Conservation (phyloP, 257 asterid genomes). For the Petunia secreta region DNA sequence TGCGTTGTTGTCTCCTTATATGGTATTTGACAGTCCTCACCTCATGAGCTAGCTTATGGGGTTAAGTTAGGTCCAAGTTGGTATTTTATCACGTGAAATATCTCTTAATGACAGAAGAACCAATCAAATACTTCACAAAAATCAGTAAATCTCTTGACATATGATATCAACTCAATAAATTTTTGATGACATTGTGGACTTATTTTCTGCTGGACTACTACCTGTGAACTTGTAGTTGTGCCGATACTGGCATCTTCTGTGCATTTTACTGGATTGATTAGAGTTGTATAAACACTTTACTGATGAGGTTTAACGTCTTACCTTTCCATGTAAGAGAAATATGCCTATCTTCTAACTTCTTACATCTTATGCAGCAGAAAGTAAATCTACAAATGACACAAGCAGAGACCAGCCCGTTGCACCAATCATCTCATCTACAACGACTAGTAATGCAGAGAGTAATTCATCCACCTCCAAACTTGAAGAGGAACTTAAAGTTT, state of each 20-base stretch:
- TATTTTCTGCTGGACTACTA: background rate
- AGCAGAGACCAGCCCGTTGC: constrained; percentile 74
- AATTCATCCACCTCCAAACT: constrained; percentile 71
- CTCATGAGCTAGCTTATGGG: background rate
- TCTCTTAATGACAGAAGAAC: background rate
- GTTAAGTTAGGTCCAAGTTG: background rate
- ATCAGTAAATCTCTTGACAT: background rate
- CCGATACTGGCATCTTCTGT: background rate
- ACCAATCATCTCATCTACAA: constrained; percentile 59
- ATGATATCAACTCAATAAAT: background rate
- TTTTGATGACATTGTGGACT: background rate
- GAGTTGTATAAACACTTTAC: background rate
- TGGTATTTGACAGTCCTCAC: background rate
- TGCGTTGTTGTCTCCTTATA: background rate
- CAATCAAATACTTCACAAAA: background rate
- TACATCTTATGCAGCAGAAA: constrained; percentile 52
- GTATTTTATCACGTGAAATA: background rate
- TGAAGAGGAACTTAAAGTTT: constrained; percentile 85
- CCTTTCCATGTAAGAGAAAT: background rate
- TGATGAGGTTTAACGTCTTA: background rate
- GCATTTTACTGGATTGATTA: background rate
- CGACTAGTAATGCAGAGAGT: constrained; percentile 76
- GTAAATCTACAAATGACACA: constrained; percentile 63
- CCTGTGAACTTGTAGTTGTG: background rate
- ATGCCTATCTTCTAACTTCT: constrained; percentile 31